phyloP scores from a whole-genome alignment of 2,329 filamentous ascomycete genomes.

The Ramularia endophylla region DNA sequence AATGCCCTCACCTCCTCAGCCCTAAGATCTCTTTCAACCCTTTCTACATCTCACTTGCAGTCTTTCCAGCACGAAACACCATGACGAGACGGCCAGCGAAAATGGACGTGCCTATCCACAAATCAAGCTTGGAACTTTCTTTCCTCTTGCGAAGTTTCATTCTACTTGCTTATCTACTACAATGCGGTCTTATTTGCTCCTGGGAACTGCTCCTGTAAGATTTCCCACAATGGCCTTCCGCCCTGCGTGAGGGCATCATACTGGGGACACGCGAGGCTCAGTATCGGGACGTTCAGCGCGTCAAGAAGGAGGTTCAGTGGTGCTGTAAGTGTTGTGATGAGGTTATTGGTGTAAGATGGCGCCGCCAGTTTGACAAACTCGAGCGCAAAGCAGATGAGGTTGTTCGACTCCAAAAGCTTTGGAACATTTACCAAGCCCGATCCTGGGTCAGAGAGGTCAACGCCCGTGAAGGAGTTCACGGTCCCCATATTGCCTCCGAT shows the following conservation, averaged over 20 bases:
- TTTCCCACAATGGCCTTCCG: slow-evolving; percentile 9
- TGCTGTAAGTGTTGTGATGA: slow-evolving; percentile 17
- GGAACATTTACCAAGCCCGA: slow-evolving; percentile 36
- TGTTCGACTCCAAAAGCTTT: slow-evolving; percentile 8
- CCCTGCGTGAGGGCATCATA: slow-evolving; percentile 9
- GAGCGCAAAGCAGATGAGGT: slow-evolving; percentile 8
- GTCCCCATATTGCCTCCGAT: slow-evolving; percentile 19
- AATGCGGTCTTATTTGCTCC: slow-evolving; percentile 8
- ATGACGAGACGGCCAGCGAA: too few species aligned
- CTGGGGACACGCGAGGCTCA: slow-evolving; percentile 10
- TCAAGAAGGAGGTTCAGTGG: slow-evolving; percentile 8
- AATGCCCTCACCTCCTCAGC: too few species aligned
- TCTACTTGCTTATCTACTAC: neutral
- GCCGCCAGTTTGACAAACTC: slow-evolving; percentile 28
- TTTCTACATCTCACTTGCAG: too few species aligned
- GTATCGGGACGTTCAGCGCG: slow-evolving; percentile 5
- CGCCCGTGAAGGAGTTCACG: slow-evolving; percentile 17
- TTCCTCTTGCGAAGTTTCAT: too few species aligned
- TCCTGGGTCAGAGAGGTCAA: slow-evolving; percentile 27
- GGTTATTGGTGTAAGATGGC: slow-evolving; percentile 26
- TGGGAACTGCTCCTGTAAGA: slow-evolving; percentile 7
- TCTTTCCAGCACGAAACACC: too few species aligned
- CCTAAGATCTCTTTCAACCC: too few species aligned
- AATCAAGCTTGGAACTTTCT: too few species aligned
- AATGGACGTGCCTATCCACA: too few species aligned